Evolutionary conservation across 495 filamentous ascomycete species (phyloP).

Genomic region (Filosporella fistucella): DNA sequence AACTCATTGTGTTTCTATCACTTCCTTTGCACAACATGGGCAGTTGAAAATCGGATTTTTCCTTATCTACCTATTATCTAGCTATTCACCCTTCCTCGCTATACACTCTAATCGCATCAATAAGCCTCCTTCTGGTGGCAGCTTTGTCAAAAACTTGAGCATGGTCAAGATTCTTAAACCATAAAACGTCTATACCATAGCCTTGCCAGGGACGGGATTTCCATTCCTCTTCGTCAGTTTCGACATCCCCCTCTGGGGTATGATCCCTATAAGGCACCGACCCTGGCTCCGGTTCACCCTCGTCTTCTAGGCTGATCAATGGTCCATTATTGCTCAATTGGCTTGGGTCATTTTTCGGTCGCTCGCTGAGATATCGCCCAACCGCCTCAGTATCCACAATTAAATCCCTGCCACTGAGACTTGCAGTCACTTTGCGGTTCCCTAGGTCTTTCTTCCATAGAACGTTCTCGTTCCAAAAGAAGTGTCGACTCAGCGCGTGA

Average conservation of each 20-base stretch:
- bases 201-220: constrained; percentile 39
- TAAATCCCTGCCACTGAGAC: constrained; percentile 53
- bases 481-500: constrained; percentile 52
- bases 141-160: constrained; percentile 59
- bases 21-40: too few species aligned
- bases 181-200: constrained; percentile 53
- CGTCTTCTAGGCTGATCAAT: constrained; percentile 16
- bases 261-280: constrained; percentile 9
- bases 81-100: too few species aligned
- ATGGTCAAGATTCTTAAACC: constrained; percentile 61
- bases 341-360: background rate
- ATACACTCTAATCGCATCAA: constrained; percentile 37
- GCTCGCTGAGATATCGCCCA: constrained; percentile 47
- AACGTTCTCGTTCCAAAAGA: constrained; percentile 66
- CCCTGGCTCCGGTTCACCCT: constrained; percentile 7
- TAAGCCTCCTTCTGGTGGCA: constrained; percentile 34
- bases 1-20: too few species aligned
- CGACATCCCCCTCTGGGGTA: constrained; percentile 12
- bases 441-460: constrained; percentile 58
- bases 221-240: constrained; percentile 29
- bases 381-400: constrained; percentile 59
- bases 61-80: too few species aligned
- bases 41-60: too few species aligned
- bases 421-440: constrained; percentile 31
- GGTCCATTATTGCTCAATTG: background rate